Evolutionary conservation across 495 filamentous ascomycete genomes (phyloP).

Genomic region (Talaromyces stipitatus): DNA sequence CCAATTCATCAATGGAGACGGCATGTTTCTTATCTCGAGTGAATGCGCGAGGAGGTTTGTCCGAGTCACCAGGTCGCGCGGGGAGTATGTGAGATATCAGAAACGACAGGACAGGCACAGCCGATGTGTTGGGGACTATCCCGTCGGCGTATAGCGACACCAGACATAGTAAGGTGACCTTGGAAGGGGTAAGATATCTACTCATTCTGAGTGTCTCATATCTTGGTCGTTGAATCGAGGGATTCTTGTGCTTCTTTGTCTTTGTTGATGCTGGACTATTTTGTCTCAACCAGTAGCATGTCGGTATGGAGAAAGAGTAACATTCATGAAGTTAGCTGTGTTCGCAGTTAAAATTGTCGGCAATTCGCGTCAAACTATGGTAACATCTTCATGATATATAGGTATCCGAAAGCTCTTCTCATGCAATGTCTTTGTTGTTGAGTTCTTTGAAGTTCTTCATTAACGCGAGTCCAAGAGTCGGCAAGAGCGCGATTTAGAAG

Average conservation of each 20-base stretch:
- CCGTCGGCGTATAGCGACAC: constrained; percentile 72
- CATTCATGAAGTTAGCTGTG: not conserved
- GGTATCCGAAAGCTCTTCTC: no score
- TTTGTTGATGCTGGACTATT: not conserved
- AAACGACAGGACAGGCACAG: constrained; percentile 81
- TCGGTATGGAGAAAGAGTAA: not conserved
- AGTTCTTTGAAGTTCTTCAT: not conserved
- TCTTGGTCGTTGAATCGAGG: not conserved
- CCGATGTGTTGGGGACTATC: constrained; percentile 63
- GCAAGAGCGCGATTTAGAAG: not conserved
- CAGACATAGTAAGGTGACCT: constrained; percentile 73
- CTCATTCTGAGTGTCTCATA: constrained; percentile 43
- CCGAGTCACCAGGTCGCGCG: constrained; percentile 17
- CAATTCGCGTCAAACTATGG: not conserved
- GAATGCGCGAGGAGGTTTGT: constrained; percentile 19
- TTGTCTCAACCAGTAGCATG: not conserved
- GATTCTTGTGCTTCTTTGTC: not conserved
- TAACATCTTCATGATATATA: no score
- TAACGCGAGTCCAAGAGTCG: not conserved
- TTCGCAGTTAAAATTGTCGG: not conserved
- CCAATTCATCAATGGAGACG: constrained; percentile 58
- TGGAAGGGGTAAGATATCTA: constrained; percentile 78
- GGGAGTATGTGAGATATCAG: constrained; percentile 66
- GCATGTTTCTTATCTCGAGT: constrained; percentile 39
- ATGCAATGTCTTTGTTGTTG: not conserved